Base-by-base conservation (phyloP, 2,329 filamentous ascomycete genomes). In the Macroventuria anomochaeta region DNA sequence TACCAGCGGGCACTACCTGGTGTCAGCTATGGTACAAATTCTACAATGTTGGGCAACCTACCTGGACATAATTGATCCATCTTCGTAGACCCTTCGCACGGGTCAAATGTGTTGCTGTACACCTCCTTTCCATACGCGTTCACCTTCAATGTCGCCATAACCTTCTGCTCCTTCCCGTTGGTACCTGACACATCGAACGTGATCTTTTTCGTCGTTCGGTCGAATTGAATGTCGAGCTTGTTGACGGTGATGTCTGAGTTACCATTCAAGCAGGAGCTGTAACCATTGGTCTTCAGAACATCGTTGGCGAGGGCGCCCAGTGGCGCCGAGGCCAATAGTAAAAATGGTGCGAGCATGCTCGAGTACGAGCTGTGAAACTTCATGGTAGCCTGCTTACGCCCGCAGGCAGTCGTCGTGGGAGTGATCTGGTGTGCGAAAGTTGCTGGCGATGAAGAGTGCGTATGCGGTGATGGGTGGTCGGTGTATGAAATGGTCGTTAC, bases 121-220 rank as follows among this genome's bases (percentile, higher is more conserved):
- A 97, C 85, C 57, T 88, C 76, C 53, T 85, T 85, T 55, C 95
- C 95, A 69, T 97, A 97, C 7, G 93, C 93, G 21, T 83, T 88
- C 32, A 97, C 89, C 18, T 85, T 82, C 54, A 97, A 80, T 13
- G 78, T 79, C 12, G 91, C 93, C 49, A 83, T 89, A 55, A 97
- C 91, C 62, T 96, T 93, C 73, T 95, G 91, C 62, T 83, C 75
- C 71, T 84, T 84, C 47, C 77, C 76, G 72, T 90, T 97, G 55
- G 83, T 86, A 57, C 93, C 95, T 28, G 87, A 85, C 18, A 97
- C 84, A 71, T 97, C 87, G 75, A 97, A 97, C 3, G 79, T 84
- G 57, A 97, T 83, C 41, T 83, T 83, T 71, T 89, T 87, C 55
- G 87, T 86, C 53, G 83, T 81, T 61, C 88, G 87, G 79, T 96